phyloP scores from a whole-genome alignment of 2,329 filamentous ascomycete genomes.

The Xylariaceae sp. region DNA sequence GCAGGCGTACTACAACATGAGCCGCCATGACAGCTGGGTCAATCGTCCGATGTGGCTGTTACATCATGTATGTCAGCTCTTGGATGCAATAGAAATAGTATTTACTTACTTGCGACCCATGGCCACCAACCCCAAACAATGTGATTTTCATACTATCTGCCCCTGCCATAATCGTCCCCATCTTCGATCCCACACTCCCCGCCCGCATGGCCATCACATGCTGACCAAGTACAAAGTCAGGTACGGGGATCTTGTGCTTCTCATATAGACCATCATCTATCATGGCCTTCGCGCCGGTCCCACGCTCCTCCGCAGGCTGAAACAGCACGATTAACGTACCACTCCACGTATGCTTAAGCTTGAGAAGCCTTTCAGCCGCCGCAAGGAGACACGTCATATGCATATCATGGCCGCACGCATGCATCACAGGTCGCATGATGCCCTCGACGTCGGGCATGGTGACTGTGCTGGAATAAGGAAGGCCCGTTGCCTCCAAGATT shows the following conservation, averaged over 20 bases:
- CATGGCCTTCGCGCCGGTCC: constrained; percentile 60
- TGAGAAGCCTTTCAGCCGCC: constrained; percentile 57
- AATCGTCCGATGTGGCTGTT: constrained; percentile 51
- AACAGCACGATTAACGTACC: constrained; percentile 71
- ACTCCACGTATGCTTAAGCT: constrained; percentile 56
- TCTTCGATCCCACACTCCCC: constrained; percentile 42
- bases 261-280: constrained; percentile 47
- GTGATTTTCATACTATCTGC: constrained; percentile 41
- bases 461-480: constrained; percentile 54
- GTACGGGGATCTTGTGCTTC: constrained; percentile 37
- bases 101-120: background rate
- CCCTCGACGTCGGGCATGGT: constrained; percentile 48
- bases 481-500: constrained; percentile 53
- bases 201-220: constrained; percentile 42
- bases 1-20: constrained; percentile 47
- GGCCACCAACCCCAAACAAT: constrained; percentile 24
- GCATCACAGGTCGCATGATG: constrained; percentile 64
- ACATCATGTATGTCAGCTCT: no score
- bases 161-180: constrained; percentile 37
- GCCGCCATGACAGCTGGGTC: constrained; percentile 55
- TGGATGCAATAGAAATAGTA: background rate
- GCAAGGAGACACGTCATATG: constrained; percentile 67
- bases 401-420: constrained; percentile 73
- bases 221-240: constrained; percentile 47
- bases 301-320: constrained; percentile 72